phyloP scores from a whole-genome alignment of 208 protist genomes.

The Trypanosoma platydactyli region DNA sequence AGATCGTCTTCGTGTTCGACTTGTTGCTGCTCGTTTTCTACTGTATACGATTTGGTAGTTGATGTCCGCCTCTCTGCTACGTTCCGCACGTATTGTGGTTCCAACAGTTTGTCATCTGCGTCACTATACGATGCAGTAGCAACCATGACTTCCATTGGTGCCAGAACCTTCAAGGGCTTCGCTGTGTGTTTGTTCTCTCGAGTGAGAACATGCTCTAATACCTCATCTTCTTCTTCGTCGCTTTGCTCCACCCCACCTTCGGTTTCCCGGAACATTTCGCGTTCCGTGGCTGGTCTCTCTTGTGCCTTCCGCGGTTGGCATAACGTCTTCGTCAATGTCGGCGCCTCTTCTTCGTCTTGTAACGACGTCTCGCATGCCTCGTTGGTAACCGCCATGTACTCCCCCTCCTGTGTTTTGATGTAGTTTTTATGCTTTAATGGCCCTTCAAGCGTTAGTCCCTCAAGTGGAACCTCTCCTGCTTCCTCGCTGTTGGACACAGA shows the following conservation, averaged over 20 bases:
- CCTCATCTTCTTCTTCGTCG: conserved; percentile 26
- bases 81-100: not conserved
- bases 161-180: not conserved
- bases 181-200: not conserved
- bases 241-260: not conserved
- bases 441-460: not conserved
- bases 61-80: not conserved
- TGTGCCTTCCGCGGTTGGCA: conserved; percentile 12
- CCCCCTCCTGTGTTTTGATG: not conserved
- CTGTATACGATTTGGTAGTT: too few species aligned
- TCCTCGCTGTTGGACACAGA: conserved; percentile 12
- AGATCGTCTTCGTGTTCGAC: too few species aligned
- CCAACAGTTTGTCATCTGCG: not conserved
- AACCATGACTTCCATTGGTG: not conserved
- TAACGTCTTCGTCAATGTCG: not conserved
- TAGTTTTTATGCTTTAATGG: conserved; percentile 10
- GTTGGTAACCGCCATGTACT: conserved; percentile 20
- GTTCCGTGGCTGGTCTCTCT: conserved; percentile 1
- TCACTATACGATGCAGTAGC: not conserved
- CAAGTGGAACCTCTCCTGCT: conserved; percentile 14
- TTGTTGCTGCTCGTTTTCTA: too few species aligned
- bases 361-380: not conserved
- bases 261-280: conserved; percentile 1
- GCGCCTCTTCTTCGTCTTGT: conserved; percentile 27
- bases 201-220: not conserved